Base-by-base conservation (phyloP, 108 stramenopile species). In the Cyclotella distinguenda region DNA sequence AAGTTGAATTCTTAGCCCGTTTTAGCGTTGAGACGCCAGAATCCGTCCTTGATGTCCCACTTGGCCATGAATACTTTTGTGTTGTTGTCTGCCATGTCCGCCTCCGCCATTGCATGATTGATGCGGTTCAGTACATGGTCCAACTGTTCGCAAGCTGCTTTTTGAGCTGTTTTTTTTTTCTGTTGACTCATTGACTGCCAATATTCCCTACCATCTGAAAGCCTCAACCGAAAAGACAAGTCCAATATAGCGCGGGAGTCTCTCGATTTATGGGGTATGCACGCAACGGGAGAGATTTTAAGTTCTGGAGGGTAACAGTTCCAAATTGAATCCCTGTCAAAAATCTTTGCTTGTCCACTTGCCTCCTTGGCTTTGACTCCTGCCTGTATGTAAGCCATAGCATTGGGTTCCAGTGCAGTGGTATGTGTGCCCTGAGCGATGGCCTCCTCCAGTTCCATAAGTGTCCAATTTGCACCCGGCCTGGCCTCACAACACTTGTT, bases 201-300 rank as follows among this genome's bases (percentile, higher is more conserved):
- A 67, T n/a, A 55, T 53, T 0, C 34, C 44, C 1, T 23, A 0
- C 3, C 8, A 4, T 0, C 66, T 55, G 2, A 31, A 33, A 6
- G 25, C 0, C 6, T 56, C 43, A 67, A 30, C 12, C 44, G 31
- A 31, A 46, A 67, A 2, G 66, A 56, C 34, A 67, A 30, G 33
- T 67, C 66, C 55, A 67, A n/a, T 16, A 67, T 67, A 26, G 66
- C 66, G 4, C 64, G 25, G 39, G 28, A 66, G 1, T 11, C 15
- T 0, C 71, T 12, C 1, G 45, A 61, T 39, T 65, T 72, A 27
- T 56, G 56, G 6, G 71, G 71, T 2, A 72, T 35, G 10, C 28
- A 18, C 1, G 71, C 71, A 16, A 72, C 3, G 0, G 71, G 64
- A 0, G 60, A 70, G 3, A 70, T 52, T 28, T 70, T 70, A 25